Conservation (phyloP, 2,329 filamentous ascomycete species). For the Paraphaeosphaeria minitans region DNA sequence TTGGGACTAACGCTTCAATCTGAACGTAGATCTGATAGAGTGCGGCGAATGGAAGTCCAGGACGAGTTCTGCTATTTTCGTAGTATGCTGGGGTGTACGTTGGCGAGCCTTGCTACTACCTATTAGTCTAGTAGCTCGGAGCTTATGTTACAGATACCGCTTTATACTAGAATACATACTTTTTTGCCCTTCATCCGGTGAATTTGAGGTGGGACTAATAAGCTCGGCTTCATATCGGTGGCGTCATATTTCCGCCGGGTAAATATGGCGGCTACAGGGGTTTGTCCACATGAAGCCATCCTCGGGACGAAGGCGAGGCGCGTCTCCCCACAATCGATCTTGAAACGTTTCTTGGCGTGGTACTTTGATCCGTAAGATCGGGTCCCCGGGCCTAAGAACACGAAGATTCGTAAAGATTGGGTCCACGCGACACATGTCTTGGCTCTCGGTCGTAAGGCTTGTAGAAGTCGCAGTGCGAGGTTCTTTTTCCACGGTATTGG, state of each 20-base stretch:
- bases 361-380: background rate
- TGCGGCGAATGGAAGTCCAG: background rate
- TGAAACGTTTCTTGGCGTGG: background rate
- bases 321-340: constrained; percentile 1
- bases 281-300: constrained; percentile 14
- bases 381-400: background rate
- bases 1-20: constrained; percentile 10
- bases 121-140: background rate
- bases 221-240: constrained; percentile 17
- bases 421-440: too few species aligned
- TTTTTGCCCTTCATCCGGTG: constrained; percentile 25
- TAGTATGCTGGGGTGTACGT: background rate
- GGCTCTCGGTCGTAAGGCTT: too few species aligned
- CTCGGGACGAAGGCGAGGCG: constrained; percentile 3
- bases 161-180: background rate
- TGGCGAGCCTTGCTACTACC: background rate
- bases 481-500: too few species aligned
- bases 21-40: background rate
- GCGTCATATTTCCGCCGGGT: constrained; percentile 29
- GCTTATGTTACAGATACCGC: background rate
- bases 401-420: background rate
- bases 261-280: constrained; percentile 15
- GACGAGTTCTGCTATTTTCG: constrained; percentile 2
- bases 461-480: background rate
- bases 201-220: constrained; percentile 9